Evolutionary conservation across 73 alveolate genomes (phyloP).

Genomic region (Paramecium primaurelia): DNA sequence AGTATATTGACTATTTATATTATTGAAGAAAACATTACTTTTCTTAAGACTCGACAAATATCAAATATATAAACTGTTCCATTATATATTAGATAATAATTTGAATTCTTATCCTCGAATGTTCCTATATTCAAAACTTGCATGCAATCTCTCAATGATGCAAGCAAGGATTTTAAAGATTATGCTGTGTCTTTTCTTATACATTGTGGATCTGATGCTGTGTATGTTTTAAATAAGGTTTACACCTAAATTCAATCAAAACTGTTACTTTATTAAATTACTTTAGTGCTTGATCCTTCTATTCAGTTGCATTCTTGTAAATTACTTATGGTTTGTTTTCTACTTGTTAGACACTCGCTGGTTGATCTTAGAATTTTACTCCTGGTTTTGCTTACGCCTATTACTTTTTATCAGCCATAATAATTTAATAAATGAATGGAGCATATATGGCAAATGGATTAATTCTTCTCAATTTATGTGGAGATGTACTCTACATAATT

Average conservation of each 20-base stretch:
- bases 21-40: neutral
- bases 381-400: neutral
- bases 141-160: constrained; percentile 22
- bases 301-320: neutral
- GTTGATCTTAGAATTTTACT: neutral
- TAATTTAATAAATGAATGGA: neutral
- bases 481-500: neutral
- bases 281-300: constrained; percentile 23
- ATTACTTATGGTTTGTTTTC: neutral
- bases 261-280: neutral
- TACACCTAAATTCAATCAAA: constrained; percentile 31
- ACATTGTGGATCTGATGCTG: constrained; percentile 46
- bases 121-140: constrained; percentile 49
- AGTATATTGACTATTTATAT: neutral
- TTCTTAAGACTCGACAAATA: constrained; percentile 53
- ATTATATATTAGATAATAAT: constrained; percentile 43
- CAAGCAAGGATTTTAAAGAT: constrained; percentile 33
- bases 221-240: constrained; percentile 35
- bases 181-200: constrained; percentile 56
- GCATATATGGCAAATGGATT: neutral
- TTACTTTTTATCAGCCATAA: neutral
- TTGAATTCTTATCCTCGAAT: constrained; percentile 53
- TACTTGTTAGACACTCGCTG: neutral
- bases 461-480: neutral
- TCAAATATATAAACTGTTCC: constrained; percentile 52